These are phyloP conservation scores for Antarctomyces pellizariae DNA, from an alignment of 495 filamentous ascomycete genomes.

Conservation along the genomic window DNA sequence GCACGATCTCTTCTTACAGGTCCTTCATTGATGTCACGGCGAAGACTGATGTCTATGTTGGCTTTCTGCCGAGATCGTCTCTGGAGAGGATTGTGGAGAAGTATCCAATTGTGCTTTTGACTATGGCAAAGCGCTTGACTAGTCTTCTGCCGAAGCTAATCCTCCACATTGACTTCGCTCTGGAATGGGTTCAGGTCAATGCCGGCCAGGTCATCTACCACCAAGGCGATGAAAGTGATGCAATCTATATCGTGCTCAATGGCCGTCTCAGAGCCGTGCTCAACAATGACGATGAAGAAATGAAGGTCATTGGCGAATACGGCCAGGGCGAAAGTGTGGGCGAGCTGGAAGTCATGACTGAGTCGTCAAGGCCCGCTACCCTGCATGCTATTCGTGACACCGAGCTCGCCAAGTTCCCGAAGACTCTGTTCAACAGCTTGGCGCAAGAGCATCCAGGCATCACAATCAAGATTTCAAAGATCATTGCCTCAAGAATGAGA, in stretches of 20 bases:
- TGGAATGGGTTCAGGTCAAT: slow-evolving; percentile 94
- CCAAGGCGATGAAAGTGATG: slow-evolving; percentile 88
- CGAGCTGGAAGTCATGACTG: slow-evolving; percentile 91
- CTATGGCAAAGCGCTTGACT: slow-evolving; percentile 85
- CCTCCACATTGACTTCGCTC: slow-evolving; percentile 88
- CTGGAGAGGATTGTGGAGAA: slow-evolving; percentile 81
- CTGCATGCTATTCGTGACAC: slow-evolving; percentile 93
- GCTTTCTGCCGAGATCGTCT: slow-evolving; percentile 69
- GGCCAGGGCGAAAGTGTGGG: slow-evolving; percentile 96
- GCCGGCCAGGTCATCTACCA: slow-evolving; percentile 87
- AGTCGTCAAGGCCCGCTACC: slow-evolving; percentile 68
- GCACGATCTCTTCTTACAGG: slow-evolving; percentile 77
- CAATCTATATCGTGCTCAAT: slow-evolving; percentile 94
- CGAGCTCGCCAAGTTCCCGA: slow-evolving; percentile 86
- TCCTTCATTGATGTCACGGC: slow-evolving; percentile 93
- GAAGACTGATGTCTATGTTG: slow-evolving; percentile 96
- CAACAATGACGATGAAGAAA: slow-evolving; percentile 54
- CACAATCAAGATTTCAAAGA: slow-evolving; percentile 96
- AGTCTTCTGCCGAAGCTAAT: slow-evolving; percentile 77
- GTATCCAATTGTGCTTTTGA: slow-evolving; percentile 77
- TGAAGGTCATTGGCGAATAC: slow-evolving; percentile 78
- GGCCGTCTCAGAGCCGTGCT: slow-evolving; percentile 63
- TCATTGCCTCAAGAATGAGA: slow-evolving; percentile 89
- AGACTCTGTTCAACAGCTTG: slow-evolving; percentile 89
- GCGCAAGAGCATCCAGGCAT: slow-evolving; percentile 94